phyloP scores from a whole-genome alignment of 768 basidiomycete species.

The Mycena chlorophos region DNA sequence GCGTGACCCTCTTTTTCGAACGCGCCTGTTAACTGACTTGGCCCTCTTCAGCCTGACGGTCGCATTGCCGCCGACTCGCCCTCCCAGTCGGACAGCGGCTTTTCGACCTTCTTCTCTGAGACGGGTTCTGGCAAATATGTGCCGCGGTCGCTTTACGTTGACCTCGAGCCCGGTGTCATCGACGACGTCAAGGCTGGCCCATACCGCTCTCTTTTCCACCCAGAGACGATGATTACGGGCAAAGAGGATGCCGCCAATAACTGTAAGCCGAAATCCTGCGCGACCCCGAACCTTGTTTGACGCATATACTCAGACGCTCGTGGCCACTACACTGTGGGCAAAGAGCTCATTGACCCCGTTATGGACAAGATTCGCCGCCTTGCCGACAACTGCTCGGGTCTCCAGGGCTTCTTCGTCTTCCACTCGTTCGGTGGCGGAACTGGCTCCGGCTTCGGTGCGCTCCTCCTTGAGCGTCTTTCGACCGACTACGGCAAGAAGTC shows the following conservation, averaged over 20 bases:
- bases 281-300: slow-evolving; percentile 1
- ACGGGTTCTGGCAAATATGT: slow-evolving; percentile 96
- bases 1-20: slow-evolving; percentile 34
- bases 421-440: slow-evolving; percentile 99
- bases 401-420: slow-evolving; percentile 99
- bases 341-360: slow-evolving; percentile 94
- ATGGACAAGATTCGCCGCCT: slow-evolving; percentile 95
- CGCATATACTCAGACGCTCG: slow-evolving; percentile 79
- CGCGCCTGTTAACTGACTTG: slow-evolving; percentile 2
- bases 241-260: slow-evolving; percentile 99
- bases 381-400: slow-evolving; percentile 93
- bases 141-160: slow-evolving; percentile 95
- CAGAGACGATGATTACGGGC: slow-evolving; percentile 96
- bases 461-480: slow-evolving; percentile 92
- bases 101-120: slow-evolving; percentile 99
- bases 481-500: slow-evolving; percentile 99
- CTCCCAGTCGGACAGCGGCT: slow-evolving; percentile 81
- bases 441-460: slow-evolving; percentile 96
- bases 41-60: slow-evolving; percentile 92
- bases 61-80: slow-evolving; percentile 80
- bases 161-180: slow-evolving; percentile 96
- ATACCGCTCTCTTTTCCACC: slow-evolving; percentile 98
- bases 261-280: slow-evolving; percentile 52
- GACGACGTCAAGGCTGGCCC: slow-evolving; percentile 95
- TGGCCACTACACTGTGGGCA: slow-evolving; percentile 98